Evolutionary conservation across 208 protist species (phyloP).

Genomic region (Leishmania tarentolae): DNA sequence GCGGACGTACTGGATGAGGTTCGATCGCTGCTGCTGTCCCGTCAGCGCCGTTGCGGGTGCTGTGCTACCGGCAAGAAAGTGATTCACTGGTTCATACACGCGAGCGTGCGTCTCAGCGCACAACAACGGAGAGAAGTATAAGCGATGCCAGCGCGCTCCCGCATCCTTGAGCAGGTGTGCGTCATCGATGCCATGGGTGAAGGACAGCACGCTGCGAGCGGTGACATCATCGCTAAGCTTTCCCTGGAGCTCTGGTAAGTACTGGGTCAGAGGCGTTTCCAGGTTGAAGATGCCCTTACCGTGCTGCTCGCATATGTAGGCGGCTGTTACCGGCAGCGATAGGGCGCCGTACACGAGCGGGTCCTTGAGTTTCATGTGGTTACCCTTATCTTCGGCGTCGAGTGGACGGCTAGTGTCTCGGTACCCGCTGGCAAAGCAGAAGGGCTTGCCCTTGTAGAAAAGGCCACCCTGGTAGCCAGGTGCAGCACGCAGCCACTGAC

Average conservation of each 20-base stretch:
- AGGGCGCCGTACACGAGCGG: constrained; percentile 74
- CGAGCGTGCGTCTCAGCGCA: constrained; percentile 44
- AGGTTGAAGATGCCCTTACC: constrained; percentile 65
- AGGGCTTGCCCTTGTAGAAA: constrained; percentile 75
- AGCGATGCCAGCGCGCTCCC: constrained; percentile 19
- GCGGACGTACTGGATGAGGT: constrained; percentile 70
- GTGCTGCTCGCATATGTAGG: constrained; percentile 81
- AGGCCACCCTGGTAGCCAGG: constrained; percentile 83
- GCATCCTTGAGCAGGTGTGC: constrained; percentile 48
- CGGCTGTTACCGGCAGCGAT: constrained; percentile 69
- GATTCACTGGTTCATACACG: constrained; percentile 61
- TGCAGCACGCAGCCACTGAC: constrained; percentile 67
- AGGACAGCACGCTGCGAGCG: constrained; percentile 71
- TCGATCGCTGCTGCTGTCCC: constrained; percentile 64
- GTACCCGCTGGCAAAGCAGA: constrained; percentile 84
- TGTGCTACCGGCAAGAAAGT: constrained; percentile 52
- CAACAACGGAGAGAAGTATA: constrained; percentile 32
- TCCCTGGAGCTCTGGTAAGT: constrained; percentile 64
- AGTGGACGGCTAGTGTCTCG: constrained; percentile 64
- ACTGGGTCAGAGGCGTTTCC: constrained; percentile 44
- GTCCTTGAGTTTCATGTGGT: constrained; percentile 85
- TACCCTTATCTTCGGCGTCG: constrained; percentile 86
- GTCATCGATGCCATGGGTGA: constrained; percentile 64
- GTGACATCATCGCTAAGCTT: constrained; percentile 47
- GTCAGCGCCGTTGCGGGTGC: constrained; percentile 20